phyloP scores from a whole-genome alignment of 371 early-diverging fungal genomes.

The Mucor plumbeus region DNA sequence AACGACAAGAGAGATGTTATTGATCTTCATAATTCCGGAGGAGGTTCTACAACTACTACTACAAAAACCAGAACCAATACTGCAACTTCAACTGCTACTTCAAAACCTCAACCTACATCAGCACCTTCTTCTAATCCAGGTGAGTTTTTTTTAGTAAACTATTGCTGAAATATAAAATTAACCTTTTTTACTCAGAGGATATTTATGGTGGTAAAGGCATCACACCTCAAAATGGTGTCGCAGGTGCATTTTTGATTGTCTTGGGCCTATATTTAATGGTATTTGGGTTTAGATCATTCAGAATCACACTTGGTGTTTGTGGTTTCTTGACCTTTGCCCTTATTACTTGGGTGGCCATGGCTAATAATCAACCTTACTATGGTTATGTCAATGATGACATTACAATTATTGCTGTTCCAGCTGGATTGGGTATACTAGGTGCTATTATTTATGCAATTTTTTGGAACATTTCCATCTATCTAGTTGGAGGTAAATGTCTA shows the following conservation, averaged over 20 bases:
- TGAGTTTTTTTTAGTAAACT: not conserved
- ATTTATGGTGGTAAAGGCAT: constrained; percentile 30
- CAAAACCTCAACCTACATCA: constrained; percentile 6
- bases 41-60: constrained; percentile 7
- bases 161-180: not conserved
- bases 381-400: constrained; percentile 33
- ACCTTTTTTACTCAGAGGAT: constrained; percentile 10
- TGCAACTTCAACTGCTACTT: constrained; percentile 1
- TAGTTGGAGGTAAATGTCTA: constrained; percentile 16
- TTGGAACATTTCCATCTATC: constrained; percentile 28
- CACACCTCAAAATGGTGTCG: constrained; percentile 40
- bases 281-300: constrained; percentile 38
- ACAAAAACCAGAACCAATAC: constrained; percentile 9
- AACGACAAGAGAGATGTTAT: constrained; percentile 18
- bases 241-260: constrained; percentile 37
- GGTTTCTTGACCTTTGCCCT: constrained; percentile 44
- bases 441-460: constrained; percentile 34
- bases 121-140: constrained; percentile 19
- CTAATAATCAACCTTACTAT: constrained; percentile 32
- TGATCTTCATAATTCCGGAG: constrained; percentile 24
- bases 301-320: constrained; percentile 35
- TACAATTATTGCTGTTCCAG: constrained; percentile 31
- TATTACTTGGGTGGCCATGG: constrained; percentile 35
- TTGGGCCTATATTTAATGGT: constrained; percentile 38
- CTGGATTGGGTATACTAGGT: constrained; percentile 28